Conservation (phyloP, 257 asterid genomes). For the Jacaranda mimosifolia region DNA sequence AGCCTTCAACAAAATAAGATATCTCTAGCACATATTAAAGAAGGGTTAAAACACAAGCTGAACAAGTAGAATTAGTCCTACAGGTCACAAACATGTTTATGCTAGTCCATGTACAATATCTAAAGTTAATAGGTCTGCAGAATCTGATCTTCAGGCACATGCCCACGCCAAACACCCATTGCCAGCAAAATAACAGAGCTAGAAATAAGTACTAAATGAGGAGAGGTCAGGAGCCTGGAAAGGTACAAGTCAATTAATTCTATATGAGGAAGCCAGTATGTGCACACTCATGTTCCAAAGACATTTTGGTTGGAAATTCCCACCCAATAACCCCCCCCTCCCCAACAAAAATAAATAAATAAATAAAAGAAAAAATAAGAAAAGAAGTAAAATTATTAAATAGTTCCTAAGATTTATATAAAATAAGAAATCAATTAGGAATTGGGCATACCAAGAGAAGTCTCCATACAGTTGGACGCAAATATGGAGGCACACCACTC, state of each 20-base stretch:
- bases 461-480: constrained; percentile 95
- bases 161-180: not conserved
- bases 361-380: too few relatives aligned
- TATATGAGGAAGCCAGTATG: not conserved
- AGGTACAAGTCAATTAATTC: constrained; percentile 5
- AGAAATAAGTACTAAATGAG: not conserved
- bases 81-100: not conserved
- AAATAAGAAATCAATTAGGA: constrained; percentile 1
- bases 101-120: not conserved
- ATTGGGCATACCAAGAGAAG: constrained; percentile 83
- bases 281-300: constrained; percentile 15
- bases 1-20: not conserved
- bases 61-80: not conserved
- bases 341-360: too few relatives aligned
- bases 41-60: not conserved
- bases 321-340: too few relatives aligned
- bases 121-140: not conserved
- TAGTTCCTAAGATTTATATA: not conserved
- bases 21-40: not conserved
- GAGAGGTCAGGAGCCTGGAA: constrained; percentile 2
- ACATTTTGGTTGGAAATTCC: constrained; percentile 13
- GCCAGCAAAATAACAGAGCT: not conserved
- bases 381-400: constrained; percentile 10
- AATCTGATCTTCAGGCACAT: too few relatives aligned
- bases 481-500: constrained; percentile 95